Conservation (phyloP, 2,329 filamentous ascomycete species). For the Stagonosporopsis cucurbitacearum region DNA sequence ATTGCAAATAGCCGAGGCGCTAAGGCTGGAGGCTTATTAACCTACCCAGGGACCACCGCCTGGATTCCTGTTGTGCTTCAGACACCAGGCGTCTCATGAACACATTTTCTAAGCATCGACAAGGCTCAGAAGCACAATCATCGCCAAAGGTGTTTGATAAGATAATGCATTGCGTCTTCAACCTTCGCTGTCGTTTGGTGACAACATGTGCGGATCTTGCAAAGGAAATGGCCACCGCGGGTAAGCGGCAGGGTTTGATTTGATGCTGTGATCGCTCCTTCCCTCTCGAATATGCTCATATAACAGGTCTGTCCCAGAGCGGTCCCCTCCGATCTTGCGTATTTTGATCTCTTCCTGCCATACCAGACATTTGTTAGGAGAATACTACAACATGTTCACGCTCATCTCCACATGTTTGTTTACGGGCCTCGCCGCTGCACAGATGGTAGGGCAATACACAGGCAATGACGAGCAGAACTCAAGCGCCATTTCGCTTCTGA, state of each 20-base stretch:
- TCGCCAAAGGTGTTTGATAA: neutral
- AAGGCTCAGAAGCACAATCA: neutral
- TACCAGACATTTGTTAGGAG: neutral
- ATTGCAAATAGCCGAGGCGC: neutral
- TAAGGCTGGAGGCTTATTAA: neutral
- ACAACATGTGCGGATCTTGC: neutral
- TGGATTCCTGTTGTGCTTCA: conserved; percentile 8
- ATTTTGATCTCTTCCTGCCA: conserved; percentile 1
- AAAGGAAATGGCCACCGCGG: neutral
- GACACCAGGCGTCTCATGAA: conserved; percentile 27
- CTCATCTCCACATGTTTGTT: conserved; percentile 29
- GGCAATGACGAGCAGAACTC: conserved; percentile 30
- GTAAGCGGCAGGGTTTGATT: conserved; percentile 15
- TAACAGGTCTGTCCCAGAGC: conserved; percentile 39
- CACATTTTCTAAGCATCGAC: neutral
- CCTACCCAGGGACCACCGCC: neutral
- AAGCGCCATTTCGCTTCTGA: conserved; percentile 62
- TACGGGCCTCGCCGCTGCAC: conserved; percentile 27
- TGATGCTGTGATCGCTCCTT: conserved; percentile 19
- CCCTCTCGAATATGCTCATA: conserved; percentile 30
- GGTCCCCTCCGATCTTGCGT: neutral
- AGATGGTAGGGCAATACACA: conserved; percentile 38
- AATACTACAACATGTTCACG: conserved; percentile 20
- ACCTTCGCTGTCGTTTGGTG: neutral
- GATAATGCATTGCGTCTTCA: neutral